Evolutionary conservation across 2,329 filamentous ascomycete species (phyloP), one percentile per base, ranked within the genome.

Genomic region (Pseudodiploospora longispora): DNA sequence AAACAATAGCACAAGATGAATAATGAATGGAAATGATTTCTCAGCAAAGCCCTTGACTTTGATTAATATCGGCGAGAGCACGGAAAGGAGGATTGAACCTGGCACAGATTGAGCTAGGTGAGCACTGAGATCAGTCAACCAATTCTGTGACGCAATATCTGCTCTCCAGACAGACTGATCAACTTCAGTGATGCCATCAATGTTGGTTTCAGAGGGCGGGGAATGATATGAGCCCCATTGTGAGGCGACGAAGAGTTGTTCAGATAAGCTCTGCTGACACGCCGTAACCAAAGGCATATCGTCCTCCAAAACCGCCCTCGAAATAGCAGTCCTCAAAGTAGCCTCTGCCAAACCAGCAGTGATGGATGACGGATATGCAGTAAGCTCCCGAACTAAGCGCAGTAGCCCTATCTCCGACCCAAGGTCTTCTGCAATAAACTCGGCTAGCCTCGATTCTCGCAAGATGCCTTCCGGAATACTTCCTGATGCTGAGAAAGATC

Each of bases 401-500:
- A 90, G 60, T 27, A 90, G 68, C 1, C 74, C 78, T 49, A 76
- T 71, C 50, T 83, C 82, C 0, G 85, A 88, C 31, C 69, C 67
- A n/a, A 67, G 62, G 2, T 65, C 72, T 52, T 58, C 70, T 39
- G 65, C 72, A 43, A 66, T 63, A 54, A 63, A 72, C 50, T 62
- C 65, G 10, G 67, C 62, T 5, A 84, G 61, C 10, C 68, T 68
- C 1, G 79, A 80, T 57, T 86, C 82, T 28, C 72, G 69, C 1
- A 83, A 61, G 38, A 85, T 68, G 40, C 76, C 76, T 32, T 69
- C 60, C 10, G 80, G 77, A 5, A 87, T 74, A 43, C 79, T 71
- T 2, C 89, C 89, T 29, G 81, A 86, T 10, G 85, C 77, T 34
- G 84, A 82, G 63, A 90, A 97, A 0, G 87, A 83, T 58, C 88